Evolutionary conservation across 1,139 yeast genomes (phyloP).

Genomic region (Tardiomyces blankii): DNA sequence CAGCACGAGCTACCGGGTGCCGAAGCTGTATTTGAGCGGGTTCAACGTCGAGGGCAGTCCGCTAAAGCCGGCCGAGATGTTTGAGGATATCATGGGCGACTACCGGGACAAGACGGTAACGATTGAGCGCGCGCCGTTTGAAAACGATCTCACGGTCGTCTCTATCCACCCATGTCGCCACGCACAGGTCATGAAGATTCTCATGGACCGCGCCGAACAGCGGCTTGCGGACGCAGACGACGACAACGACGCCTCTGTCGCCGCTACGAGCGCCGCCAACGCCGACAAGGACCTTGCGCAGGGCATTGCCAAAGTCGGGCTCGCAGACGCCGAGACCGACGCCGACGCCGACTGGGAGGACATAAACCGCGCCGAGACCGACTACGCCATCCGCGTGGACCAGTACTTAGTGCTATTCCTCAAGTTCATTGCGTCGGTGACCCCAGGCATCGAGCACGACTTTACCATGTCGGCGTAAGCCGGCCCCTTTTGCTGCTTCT

Average conservation of each 20-base stretch:
- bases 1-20: slow-evolving; percentile 92
- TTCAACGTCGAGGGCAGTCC: slow-evolving; percentile 79
- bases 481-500: too few species aligned
- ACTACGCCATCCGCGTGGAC: slow-evolving; percentile 63
- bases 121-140: slow-evolving; percentile 83
- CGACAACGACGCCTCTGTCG: slow-evolving; percentile 18
- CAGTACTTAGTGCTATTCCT: slow-evolving; percentile 81
- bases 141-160: slow-evolving; percentile 66
- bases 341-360: slow-evolving; percentile 31
- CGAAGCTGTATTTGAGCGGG: slow-evolving; percentile 87
- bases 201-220: slow-evolving; percentile 55
- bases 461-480: slow-evolving; percentile 56
- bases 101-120: slow-evolving; percentile 95
- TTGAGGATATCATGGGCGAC: slow-evolving; percentile 85
- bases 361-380: slow-evolving; percentile 25
- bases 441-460: slow-evolving; percentile 95
- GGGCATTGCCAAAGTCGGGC: slow-evolving; percentile 34
- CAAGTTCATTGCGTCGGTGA: slow-evolving; percentile 91
- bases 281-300: slow-evolving; percentile 21
- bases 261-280: slow-evolving; percentile 1
- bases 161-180: slow-evolving; percentile 97
- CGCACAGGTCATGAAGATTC: slow-evolving; percentile 84
- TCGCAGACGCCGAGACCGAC: slow-evolving; percentile 29
- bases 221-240: background rate
- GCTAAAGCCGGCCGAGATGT: slow-evolving; percentile 78